These are phyloP conservation scores for Saccharomycopsis olivae DNA, from an alignment of 805 yeast species.

Conservation along the genomic window DNA sequence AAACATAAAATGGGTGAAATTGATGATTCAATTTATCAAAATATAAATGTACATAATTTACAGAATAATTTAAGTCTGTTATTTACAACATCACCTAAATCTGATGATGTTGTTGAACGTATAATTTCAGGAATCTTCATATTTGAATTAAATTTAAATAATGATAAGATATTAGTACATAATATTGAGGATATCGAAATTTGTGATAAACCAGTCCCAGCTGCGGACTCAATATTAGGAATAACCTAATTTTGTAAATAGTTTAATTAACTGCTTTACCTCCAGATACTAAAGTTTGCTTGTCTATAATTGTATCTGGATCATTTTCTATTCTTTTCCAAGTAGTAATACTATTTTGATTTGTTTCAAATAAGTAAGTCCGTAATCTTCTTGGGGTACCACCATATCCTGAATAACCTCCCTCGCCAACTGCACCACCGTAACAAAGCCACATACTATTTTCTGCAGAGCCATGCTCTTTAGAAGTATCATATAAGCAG, in stretches of 20 bases:
- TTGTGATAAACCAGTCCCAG: slow-evolving; percentile 30
- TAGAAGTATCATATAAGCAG: slow-evolving; percentile 48
- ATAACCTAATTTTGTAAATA: neutral
- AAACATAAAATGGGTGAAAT: slow-evolving; percentile 1
- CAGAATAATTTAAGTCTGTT: slow-evolving; percentile 5
- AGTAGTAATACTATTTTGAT: slow-evolving; percentile 33
- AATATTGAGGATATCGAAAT: slow-evolving; percentile 59
- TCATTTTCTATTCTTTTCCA: slow-evolving; percentile 67
- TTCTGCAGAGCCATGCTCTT: slow-evolving; percentile 21
- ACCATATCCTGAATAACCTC: slow-evolving; percentile 92
- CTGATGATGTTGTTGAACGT: neutral
- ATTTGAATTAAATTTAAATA: slow-evolving; percentile 51
- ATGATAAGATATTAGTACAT: slow-evolving; percentile 47
- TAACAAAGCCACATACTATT: slow-evolving; percentile 73
- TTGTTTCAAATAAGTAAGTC: slow-evolving; percentile 52
- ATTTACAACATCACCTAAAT: slow-evolving; percentile 8
- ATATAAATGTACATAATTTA: slow-evolving; percentile 1
- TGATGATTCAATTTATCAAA: slow-evolving; percentile 2
- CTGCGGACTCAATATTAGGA: slow-evolving; percentile 3
- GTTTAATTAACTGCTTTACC: slow-evolving; percentile 27
- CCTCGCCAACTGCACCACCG: slow-evolving; percentile 92
- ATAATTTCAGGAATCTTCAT: slow-evolving; percentile 43
- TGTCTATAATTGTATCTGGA: slow-evolving; percentile 38
- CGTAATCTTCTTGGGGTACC: slow-evolving; percentile 77
- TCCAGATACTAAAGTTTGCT: slow-evolving; percentile 36